These are phyloP conservation scores for Arachis stenosperma DNA, from an alignment of 306 rosid species.

Conservation along the genomic window DNA sequence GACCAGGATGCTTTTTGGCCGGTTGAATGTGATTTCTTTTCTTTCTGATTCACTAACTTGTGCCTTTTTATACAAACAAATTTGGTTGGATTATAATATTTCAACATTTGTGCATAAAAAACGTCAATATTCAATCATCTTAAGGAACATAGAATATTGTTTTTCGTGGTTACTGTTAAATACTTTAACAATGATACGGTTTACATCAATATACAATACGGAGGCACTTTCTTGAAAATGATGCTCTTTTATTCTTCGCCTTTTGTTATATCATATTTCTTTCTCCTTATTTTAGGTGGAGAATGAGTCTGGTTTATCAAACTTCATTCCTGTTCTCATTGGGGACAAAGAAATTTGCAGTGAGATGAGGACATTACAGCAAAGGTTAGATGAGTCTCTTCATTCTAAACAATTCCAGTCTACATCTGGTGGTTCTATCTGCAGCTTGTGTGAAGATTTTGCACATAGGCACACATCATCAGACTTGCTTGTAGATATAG, in stretches of 20 bases:
- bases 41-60: slow-evolving; percentile 21
- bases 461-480: slow-evolving; percentile 54
- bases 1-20: neutral
- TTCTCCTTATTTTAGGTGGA: slow-evolving; percentile 69
- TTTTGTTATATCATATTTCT: slow-evolving; percentile 19
- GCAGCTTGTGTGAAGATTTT: slow-evolving; percentile 62
- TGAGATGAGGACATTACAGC: slow-evolving; percentile 70
- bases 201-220: neutral
- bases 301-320: slow-evolving; percentile 93
- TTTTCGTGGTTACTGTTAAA: slow-evolving; percentile 17
- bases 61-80: neutral
- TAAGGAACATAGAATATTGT: neutral
- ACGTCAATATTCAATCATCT: slow-evolving; percentile 24
- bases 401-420: slow-evolving; percentile 46
- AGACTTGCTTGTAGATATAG: slow-evolving; percentile 79
- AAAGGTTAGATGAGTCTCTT: slow-evolving; percentile 55
- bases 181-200: slow-evolving; percentile 9
- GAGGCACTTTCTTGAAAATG: neutral
- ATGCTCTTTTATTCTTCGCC: neutral
- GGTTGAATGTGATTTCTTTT: slow-evolving; percentile 12
- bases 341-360: slow-evolving; percentile 80
- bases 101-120: slow-evolving; percentile 6
- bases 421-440: slow-evolving; percentile 48
- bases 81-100: neutral
- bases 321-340: slow-evolving; percentile 83